Evolutionary conservation across 495 filamentous ascomycete species (phyloP).

Genomic region (Jackrogersella multiformis): DNA sequence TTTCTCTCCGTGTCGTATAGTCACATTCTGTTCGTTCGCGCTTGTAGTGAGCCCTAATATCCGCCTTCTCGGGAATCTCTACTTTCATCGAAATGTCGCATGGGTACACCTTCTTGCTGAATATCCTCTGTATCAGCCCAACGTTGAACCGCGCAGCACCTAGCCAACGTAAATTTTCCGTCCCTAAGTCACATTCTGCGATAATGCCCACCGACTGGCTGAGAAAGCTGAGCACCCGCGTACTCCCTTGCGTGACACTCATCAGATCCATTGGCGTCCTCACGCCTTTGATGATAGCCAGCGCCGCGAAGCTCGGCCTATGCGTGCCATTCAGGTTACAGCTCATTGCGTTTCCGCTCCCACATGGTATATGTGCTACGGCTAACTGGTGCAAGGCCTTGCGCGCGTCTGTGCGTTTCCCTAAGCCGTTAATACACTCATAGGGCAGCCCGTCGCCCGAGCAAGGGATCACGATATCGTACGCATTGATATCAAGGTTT

Average conservation of each 20-base stretch:
- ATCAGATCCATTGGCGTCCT: conserved; percentile 83
- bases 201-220: conserved; percentile 91
- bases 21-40: conserved; percentile 51
- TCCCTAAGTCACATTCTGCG: conserved; percentile 87
- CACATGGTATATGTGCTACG: conserved; percentile 89
- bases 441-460: conserved; percentile 93
- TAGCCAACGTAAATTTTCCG: conserved; percentile 93
- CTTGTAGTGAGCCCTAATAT: conserved; percentile 77
- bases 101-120: conserved; percentile 79
- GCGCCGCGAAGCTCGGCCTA: conserved; percentile 75
- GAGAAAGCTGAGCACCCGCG: conserved; percentile 82
- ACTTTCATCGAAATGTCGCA: conserved; percentile 88
- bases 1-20: conserved; percentile 25
- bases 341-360: conserved; percentile 92
- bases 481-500: conserved; percentile 78
- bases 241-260: conserved; percentile 82
- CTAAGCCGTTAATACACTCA: conserved; percentile 95
- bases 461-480: conserved; percentile 85
- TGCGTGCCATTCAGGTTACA: conserved; percentile 88
- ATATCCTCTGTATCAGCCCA: conserved; percentile 77
- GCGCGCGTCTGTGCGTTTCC: conserved; percentile 74
- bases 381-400: conserved; percentile 81
- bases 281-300: conserved; percentile 86
- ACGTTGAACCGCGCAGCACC: conserved; percentile 84
- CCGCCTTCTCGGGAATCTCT: conserved; percentile 77